Percentiles rank a stretch among this genome's conserved stretches.
These are phyloP conservation scores for Rhodotorula sp. DNA, from an alignment of 1,284 basidiomycete species.

Conservation along the genomic window DNA sequence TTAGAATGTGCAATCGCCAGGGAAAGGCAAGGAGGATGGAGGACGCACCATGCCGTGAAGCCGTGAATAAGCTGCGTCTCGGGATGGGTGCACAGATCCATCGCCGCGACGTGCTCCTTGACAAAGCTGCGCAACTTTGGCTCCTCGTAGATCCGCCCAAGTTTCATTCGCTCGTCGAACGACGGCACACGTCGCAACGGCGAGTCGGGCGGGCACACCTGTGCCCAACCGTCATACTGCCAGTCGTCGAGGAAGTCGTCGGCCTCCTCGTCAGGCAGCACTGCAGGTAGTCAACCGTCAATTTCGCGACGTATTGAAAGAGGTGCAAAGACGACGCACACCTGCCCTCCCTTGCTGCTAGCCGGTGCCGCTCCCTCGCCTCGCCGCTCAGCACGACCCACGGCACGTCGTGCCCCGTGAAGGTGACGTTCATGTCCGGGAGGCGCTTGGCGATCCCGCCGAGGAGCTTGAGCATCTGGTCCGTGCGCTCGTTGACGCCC, in stretches of 20 bases:
- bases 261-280: conserved; percentile 10
- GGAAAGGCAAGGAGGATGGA: neutral
- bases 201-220: conserved; percentile 26
- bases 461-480: conserved; percentile 31
- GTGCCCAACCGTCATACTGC: conserved; percentile 35
- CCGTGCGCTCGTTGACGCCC: conserved; percentile 17
- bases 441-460: conserved; percentile 20
- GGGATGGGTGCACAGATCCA: conserved; percentile 42
- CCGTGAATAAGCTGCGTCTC: conserved; percentile 39
- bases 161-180: conserved; percentile 24
- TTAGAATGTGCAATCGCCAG: neutral
- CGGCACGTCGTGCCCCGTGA: conserved; percentile 39
- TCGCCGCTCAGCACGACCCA: conserved; percentile 30
- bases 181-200: conserved; percentile 13
- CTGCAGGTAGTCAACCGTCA: neutral
- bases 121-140: conserved; percentile 34
- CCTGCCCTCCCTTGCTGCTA: neutral
- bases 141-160: conserved; percentile 3
- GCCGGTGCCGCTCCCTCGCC: neutral
- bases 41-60: conserved; percentile 35
- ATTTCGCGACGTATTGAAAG: too few species aligned
- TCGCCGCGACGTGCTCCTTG: conserved; percentile 33
- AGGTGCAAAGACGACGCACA: neutral
- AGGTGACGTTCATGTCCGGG: conserved; percentile 37
- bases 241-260: conserved; percentile 25